A percentile compares a stretch with the other conserved stretches of the same genome.
phyloP scores from a whole-genome alignment of 2,329 filamentous ascomycete genomes.

The Pseudogymnoascus sp. region DNA sequence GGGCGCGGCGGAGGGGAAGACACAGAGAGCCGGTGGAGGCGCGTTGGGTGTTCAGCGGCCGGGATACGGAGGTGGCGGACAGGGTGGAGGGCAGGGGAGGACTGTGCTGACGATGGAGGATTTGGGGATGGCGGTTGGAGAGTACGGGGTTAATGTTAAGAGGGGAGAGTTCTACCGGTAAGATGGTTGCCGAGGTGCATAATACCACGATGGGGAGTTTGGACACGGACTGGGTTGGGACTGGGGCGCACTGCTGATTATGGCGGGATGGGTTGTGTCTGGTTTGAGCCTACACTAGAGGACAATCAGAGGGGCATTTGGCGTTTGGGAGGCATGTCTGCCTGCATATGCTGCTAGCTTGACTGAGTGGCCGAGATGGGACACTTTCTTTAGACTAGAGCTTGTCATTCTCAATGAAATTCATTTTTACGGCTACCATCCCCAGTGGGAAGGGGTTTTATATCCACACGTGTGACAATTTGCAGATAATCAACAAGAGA shows the following conservation, averaged over 20 bases:
- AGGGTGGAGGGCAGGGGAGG: slow-evolving; percentile 80
- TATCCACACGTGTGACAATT: neutral
- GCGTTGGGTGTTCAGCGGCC: slow-evolving; percentile 55
- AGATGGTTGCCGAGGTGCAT: slow-evolving; percentile 16
- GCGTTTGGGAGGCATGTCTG: neutral
- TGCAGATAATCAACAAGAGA: neutral
- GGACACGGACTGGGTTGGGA: neutral
- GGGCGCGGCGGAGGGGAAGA: slow-evolving; percentile 49
- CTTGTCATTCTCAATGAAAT: neutral
- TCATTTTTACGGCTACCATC: neutral
- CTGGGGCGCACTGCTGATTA: slow-evolving; percentile 5
- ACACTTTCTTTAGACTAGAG: neutral
- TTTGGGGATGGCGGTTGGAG: slow-evolving; percentile 91
- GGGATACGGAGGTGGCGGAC: slow-evolving; percentile 80
- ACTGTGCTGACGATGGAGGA: slow-evolving; percentile 99
- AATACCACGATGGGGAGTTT: slow-evolving; percentile 9
- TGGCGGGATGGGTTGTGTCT: neutral
- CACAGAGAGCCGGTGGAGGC: slow-evolving; percentile 47
- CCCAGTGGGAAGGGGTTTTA: neutral
- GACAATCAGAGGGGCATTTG: neutral
- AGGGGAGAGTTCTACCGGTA: slow-evolving; percentile 92
- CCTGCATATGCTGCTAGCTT: neutral
- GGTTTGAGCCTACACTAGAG: neutral
- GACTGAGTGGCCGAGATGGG: neutral
- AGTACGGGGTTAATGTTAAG: slow-evolving; percentile 98